Percentiles rank a stretch among this genome's conserved stretches.
Conservation (phyloP, 2,329 filamentous ascomycete genomes). For the Chaetomiaceae sp. region DNA sequence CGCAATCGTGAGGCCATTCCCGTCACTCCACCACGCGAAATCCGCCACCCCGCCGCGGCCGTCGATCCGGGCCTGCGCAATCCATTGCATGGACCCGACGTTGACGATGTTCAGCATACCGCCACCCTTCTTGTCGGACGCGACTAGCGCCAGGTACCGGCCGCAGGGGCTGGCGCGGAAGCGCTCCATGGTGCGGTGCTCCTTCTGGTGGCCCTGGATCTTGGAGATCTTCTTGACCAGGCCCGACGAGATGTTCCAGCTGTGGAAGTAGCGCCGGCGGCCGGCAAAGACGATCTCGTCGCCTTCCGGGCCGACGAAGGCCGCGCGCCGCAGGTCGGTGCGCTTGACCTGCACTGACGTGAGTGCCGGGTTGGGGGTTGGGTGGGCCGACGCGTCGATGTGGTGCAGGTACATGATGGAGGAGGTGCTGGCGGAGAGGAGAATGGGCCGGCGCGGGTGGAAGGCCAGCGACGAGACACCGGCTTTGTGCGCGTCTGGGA, state of each 20-base stretch:
- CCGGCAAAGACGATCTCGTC: slow-evolving; percentile 85
- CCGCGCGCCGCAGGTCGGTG: slow-evolving; percentile 78
- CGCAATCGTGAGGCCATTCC: slow-evolving; percentile 74
- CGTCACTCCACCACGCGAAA: slow-evolving; percentile 87
- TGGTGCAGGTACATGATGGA: slow-evolving; percentile 87
- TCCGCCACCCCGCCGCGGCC: slow-evolving; percentile 80
- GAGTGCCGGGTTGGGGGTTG: slow-evolving; percentile 79
- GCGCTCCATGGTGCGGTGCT: slow-evolving; percentile 85
- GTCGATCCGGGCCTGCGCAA: slow-evolving; percentile 76
- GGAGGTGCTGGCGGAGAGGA: slow-evolving; percentile 83
- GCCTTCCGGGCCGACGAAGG: slow-evolving; percentile 69
- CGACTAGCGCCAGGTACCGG: slow-evolving; percentile 76
- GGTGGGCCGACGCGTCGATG: slow-evolving; percentile 68
- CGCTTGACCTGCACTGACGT: slow-evolving; percentile 83
- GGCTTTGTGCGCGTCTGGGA: slow-evolving; percentile 72
- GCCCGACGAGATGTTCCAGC: slow-evolving; percentile 83
- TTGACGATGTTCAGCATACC: slow-evolving; percentile 84
- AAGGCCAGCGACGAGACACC: slow-evolving; percentile 81
- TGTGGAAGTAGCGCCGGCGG: slow-evolving; percentile 85
- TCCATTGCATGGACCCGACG: slow-evolving; percentile 79
- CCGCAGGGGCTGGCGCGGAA: slow-evolving; percentile 88
- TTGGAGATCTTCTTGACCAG: slow-evolving; percentile 76
- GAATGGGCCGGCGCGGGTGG: slow-evolving; percentile 81
- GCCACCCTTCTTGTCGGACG: slow-evolving; percentile 76
- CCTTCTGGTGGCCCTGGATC: slow-evolving; percentile 69